Conservation (phyloP, 768 basidiomycete genomes). For the Lyophyllum shimeji region DNA sequence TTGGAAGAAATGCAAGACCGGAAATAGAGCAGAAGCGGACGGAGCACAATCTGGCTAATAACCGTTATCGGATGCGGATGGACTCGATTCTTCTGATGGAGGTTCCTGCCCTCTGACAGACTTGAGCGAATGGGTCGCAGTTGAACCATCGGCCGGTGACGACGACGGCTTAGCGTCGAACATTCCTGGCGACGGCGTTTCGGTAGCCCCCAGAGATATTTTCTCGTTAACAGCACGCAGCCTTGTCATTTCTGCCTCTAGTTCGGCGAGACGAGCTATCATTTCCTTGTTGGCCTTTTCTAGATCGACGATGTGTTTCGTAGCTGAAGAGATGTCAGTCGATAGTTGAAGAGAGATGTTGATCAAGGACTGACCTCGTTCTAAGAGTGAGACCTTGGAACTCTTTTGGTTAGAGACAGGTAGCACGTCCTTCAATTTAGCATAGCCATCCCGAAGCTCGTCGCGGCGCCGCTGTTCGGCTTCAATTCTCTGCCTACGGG, state of each 20-base stretch:
- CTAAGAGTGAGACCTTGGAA: constrained; percentile 86
- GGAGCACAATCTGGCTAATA: constrained; percentile 31
- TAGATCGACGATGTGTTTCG: constrained; percentile 72
- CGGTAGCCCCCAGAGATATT: constrained; percentile 65
- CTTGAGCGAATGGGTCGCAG: constrained; percentile 46
- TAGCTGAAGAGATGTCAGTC: constrained; percentile 46
- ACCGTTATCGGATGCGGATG: constrained; percentile 49
- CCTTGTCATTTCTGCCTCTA: constrained; percentile 70
- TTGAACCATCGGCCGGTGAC: constrained; percentile 57
- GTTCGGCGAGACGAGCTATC: constrained; percentile 59
- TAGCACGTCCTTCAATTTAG: constrained; percentile 82
- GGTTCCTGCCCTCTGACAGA: constrained; percentile 61
- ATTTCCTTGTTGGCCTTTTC: constrained; percentile 74
- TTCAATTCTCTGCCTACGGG: constrained; percentile 80
- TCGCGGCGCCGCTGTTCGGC: constrained; percentile 89
- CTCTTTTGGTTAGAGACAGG: constrained; percentile 89
- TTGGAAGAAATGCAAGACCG: constrained; percentile 30
- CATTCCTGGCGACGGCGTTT: constrained; percentile 56
- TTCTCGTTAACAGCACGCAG: constrained; percentile 81
- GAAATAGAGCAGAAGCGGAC: constrained; percentile 22
- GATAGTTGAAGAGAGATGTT: constrained; percentile 13
- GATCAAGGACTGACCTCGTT: constrained; percentile 61
- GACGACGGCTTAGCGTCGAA: constrained; percentile 58
- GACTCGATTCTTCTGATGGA: constrained; percentile 63
- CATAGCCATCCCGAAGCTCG: constrained; percentile 88